These are phyloP conservation scores for Helicocarpus griseus DNA, from an alignment of 2,329 filamentous ascomycete species.

Conservation along the genomic window DNA sequence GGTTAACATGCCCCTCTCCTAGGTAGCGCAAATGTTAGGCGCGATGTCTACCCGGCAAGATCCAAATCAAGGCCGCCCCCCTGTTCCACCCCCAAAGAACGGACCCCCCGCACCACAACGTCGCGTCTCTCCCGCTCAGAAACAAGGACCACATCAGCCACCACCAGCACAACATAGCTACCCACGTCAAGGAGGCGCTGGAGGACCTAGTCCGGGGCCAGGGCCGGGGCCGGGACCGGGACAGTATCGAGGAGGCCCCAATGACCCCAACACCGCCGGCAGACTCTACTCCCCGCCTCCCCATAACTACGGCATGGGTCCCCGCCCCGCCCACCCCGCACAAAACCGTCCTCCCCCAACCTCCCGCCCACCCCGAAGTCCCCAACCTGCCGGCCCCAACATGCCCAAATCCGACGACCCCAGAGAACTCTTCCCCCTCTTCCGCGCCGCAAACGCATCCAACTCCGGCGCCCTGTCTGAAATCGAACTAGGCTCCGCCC, in stretches of 20 bases:
- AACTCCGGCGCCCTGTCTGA: conserved; percentile 76
- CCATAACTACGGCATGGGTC: conserved; percentile 41
- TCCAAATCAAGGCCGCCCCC: conserved; percentile 7
- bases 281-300: conserved; percentile 35
- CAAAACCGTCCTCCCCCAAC: conserved; percentile 46
- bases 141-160: neutral
- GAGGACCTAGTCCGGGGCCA: neutral
- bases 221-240: neutral
- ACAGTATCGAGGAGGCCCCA: conserved; percentile 10
- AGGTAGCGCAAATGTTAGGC: conserved; percentile 39
- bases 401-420: conserved; percentile 41
- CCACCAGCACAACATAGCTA: neutral
- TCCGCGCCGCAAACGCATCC: conserved; percentile 74
- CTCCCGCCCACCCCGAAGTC: conserved; percentile 57
- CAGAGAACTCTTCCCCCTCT: conserved; percentile 65
- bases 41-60: conserved; percentile 19
- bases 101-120: conserved; percentile 8
- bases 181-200: neutral
- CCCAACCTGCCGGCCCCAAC: conserved; percentile 39
- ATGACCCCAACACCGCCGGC: conserved; percentile 27
- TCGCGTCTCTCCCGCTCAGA: neutral
- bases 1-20: neutral
- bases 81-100: conserved; percentile 13
- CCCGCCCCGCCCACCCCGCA: conserved; percentile 42
- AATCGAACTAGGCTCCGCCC: conserved; percentile 72